Evolutionary conservation across 164 flowering plant genomes (phyloP).

Genomic region (Houttuynia cordata): DNA sequence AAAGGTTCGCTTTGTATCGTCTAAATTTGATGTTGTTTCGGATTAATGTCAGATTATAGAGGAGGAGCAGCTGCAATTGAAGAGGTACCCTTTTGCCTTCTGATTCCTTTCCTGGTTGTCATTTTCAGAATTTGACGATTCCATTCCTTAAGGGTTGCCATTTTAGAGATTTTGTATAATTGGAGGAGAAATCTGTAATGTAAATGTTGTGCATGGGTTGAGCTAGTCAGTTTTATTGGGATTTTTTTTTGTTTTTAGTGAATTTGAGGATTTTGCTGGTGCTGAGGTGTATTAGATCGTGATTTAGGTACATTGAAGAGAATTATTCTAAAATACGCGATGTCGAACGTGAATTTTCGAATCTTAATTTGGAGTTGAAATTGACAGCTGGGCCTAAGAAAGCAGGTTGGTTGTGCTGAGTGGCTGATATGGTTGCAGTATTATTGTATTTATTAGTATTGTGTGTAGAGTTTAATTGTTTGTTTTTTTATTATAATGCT

Average conservation of each 20-base stretch:
- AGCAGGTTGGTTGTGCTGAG: constrained; percentile 95
- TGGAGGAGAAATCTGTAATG: too few species aligned
- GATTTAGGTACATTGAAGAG: constrained; percentile 74
- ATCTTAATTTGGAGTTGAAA: constrained; percentile 81
- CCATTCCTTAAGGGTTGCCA: too few species aligned
- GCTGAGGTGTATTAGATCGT: not conserved
- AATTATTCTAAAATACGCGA: constrained; percentile 92
- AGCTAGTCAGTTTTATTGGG: not conserved
- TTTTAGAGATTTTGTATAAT: too few species aligned
- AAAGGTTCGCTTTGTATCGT: not conserved
- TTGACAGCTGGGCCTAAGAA: constrained; percentile 96
- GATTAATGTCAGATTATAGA: too few species aligned
- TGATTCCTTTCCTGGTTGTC: not conserved
- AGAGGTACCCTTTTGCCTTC: constrained; percentile 29
- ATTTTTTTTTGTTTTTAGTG: not conserved
- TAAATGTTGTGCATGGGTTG: not conserved
- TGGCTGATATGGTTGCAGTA: not conserved
- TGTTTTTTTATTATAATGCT: constrained; percentile 16
- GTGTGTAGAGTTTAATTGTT: constrained; percentile 11
- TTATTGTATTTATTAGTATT: constrained; percentile 33
- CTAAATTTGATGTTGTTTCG: constrained; percentile 4
- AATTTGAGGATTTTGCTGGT: not conserved
- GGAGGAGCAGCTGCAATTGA: constrained; percentile 77
- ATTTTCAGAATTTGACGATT: not conserved
- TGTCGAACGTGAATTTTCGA: constrained; percentile 79